Conservation (phyloP, 192 early-diverging fungal species). For the Podila horticola region DNA sequence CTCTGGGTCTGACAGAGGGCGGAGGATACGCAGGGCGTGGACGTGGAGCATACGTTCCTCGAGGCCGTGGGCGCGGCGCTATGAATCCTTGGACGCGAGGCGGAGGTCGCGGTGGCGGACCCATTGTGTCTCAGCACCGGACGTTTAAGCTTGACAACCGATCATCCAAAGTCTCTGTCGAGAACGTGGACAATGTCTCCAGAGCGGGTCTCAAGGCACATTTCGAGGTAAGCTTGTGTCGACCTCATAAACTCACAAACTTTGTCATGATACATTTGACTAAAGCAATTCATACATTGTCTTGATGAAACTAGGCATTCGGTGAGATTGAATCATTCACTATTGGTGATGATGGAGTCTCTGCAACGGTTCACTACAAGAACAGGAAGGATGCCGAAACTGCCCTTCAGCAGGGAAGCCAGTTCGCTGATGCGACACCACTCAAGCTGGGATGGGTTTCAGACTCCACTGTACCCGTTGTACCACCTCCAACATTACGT, state of each 20-base stretch:
- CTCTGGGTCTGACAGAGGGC: constrained; percentile 29
- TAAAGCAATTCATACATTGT: not conserved
- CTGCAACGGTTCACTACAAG: constrained; percentile 64
- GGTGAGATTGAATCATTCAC: constrained; percentile 60
- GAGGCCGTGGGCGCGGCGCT: constrained; percentile 60
- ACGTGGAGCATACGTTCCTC: constrained; percentile 24
- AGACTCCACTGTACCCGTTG: constrained; percentile 18
- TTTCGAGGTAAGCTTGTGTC: constrained; percentile 68
- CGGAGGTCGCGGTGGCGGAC: constrained; percentile 43
- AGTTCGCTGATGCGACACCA: constrained; percentile 21
- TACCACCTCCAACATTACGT: constrained; percentile 2
- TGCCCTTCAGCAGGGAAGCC: constrained; percentile 49
- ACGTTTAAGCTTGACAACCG: constrained; percentile 72
- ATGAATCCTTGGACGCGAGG: constrained; percentile 61
- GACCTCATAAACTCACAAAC: not conserved
- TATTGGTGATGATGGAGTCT: constrained; percentile 50
- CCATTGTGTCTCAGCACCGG: constrained; percentile 55
- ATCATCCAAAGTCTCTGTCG: constrained; percentile 71
- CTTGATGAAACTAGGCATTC: constrained; percentile 42
- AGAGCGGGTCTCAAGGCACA: constrained; percentile 63
- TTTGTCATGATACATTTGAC: not conserved
- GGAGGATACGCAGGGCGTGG: constrained; percentile 51
- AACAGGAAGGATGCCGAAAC: constrained; percentile 67
- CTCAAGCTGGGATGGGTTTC: constrained; percentile 39
- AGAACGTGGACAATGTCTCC: constrained; percentile 58